Base-by-base conservation (phyloP, 116 monocot genomes). In the Posidonia oceanica region DNA sequence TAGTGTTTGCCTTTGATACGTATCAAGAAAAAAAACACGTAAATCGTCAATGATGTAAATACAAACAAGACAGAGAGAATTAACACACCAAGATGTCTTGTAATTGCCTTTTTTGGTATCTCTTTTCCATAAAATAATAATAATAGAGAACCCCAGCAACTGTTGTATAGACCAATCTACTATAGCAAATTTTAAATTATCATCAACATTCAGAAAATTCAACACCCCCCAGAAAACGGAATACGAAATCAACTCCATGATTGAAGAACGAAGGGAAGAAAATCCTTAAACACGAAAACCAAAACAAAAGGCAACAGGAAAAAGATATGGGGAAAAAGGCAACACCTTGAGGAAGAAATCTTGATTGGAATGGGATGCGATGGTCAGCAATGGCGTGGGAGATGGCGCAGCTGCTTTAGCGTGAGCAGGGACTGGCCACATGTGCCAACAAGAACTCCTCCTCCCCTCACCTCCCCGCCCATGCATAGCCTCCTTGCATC, bases 401-500 rank as follows among this genome's bases (percentile, higher is more conserved):
- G 52, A 22, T 13, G 48, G 12, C 36, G 54, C 54, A 59, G 72
- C 14, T 21, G 64, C 53, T 75, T 67, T 69, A 22, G 51, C 61
- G 60, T 59, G 21, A 60, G 71, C 72, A 76, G 81, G 82, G 74
- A 71, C 76, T 68, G 74, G 44, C 85, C 70, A 82, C 85, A 85
- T 85, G 82, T 76, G 81, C 76, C 76, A 74, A 54, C 70, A 61
- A 38, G 2, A 7, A 39, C 71, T 66, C 6, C 59, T 72, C 70
- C 54, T 72, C 73, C 67, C 79, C 71, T 76, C 76, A 79, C 76
- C 79, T 71, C 52, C 79, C 71, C 77, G 68, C 82, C 85, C 85
- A 85, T 85, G 85, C 82, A 77, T 85, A 85, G 74, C 75, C 67
- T 42, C 81, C 39, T 57, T 53, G 76, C 85, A 77, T 77, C 85